phyloP scores from a whole-genome alignment of 345 rosid species.

The Citrus glauca region DNA sequence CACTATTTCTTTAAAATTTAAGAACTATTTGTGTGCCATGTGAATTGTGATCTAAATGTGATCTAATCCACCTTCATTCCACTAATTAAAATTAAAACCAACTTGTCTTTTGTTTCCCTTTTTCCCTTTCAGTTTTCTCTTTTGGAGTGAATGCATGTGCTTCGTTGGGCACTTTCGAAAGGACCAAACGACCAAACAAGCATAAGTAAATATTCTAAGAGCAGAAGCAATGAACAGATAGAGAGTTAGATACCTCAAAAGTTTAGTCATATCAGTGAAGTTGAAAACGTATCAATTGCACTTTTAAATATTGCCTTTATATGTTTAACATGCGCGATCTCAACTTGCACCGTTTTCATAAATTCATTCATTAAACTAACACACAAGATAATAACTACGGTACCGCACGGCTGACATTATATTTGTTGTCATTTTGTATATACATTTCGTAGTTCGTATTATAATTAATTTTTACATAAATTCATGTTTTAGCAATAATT shows the following conservation, averaged over 20 bases:
- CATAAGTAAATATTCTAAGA: neutral
- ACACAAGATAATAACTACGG: too few relatives aligned
- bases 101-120: neutral
- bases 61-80: neutral
- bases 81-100: neutral
- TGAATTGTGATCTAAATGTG: neutral
- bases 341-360: too few relatives aligned
- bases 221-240: neutral
- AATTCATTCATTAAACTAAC: too few relatives aligned
- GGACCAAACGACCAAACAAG: neutral
- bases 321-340: too few relatives aligned
- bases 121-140: neutral
- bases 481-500: too few relatives aligned
- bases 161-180: too few relatives aligned
- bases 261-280: neutral
- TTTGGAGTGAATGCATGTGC: neutral
- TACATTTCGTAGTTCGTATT: too few relatives aligned
- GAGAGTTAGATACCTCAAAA: neutral
- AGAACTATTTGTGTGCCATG: conserved; percentile 6
- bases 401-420: too few relatives aligned
- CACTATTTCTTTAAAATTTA: neutral
- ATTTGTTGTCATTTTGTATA: too few relatives aligned
- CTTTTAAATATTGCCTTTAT: too few relatives aligned
- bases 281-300: too few relatives aligned
- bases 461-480: too few relatives aligned